A percentile compares a stretch with the other conserved stretches of the same genome.
phyloP scores from a whole-genome alignment of 768 basidiomycete species.

The Fistulinella prunicolor region DNA sequence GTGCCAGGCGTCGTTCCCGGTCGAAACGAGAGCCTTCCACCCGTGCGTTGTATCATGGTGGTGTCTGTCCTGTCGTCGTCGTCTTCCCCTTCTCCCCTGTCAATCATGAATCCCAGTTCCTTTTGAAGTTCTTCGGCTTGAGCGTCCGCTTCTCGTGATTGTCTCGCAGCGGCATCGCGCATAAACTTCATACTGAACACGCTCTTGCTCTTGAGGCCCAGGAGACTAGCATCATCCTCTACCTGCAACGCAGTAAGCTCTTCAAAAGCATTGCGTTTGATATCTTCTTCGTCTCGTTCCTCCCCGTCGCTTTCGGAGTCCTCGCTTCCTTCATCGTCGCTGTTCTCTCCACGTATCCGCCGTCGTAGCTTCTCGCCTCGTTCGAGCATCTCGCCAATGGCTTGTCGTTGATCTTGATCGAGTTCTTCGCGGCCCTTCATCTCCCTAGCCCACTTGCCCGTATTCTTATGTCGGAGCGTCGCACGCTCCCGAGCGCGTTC shows the following conservation, averaged over 20 bases:
- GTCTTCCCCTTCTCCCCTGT: slow-evolving; percentile 32
- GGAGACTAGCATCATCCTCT: slow-evolving; percentile 31
- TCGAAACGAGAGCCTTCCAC: slow-evolving; percentile 63
- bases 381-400: slow-evolving; percentile 83
- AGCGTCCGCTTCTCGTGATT: slow-evolving; percentile 51
- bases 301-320: slow-evolving; percentile 40
- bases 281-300: slow-evolving; percentile 40
- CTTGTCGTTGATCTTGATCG: slow-evolving; percentile 56
- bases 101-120: slow-evolving; percentile 55
- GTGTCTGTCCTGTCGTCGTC: slow-evolving; percentile 29
- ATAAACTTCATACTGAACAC: slow-evolving; percentile 98
- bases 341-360: slow-evolving; percentile 69
- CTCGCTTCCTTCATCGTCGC: slow-evolving; percentile 51
- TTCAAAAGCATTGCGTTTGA: slow-evolving; percentile 72
- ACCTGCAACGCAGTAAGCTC: slow-evolving; percentile 58
- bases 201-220: slow-evolving; percentile 50
- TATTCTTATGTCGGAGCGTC: slow-evolving; percentile 83
- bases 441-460: slow-evolving; percentile 82
- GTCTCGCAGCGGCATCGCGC: slow-evolving; percentile 82
- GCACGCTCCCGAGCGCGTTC: slow-evolving; percentile 86
- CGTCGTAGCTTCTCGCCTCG: slow-evolving; percentile 74
- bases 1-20: slow-evolving; percentile 41
- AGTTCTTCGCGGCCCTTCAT: slow-evolving; percentile 70
- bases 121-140: slow-evolving; percentile 70
- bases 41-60: slow-evolving; percentile 50